Base-by-base conservation (phyloP, 805 yeast species). In the Candida gorgasii region DNA sequence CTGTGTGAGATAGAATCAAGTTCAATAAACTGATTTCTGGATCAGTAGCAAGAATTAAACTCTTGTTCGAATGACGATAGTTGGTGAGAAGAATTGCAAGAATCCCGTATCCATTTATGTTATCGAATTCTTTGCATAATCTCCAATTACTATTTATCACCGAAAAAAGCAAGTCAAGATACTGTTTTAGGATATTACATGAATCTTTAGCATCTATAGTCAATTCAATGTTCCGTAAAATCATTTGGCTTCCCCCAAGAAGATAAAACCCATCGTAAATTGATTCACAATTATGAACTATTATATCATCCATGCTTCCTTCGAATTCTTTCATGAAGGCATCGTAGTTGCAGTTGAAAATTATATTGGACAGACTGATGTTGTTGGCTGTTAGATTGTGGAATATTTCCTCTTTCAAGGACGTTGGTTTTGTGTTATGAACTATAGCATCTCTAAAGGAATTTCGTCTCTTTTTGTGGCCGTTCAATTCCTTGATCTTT, bases 61-160 rank as follows among this genome's bases (percentile, higher is more conserved):
- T 16, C 16, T 42, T 32, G 13, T 39, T 44, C 7, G 29, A 14
- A 4, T 19, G 15, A 47, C 65, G 69, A 52, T 78, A 80, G 19
- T 72, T 63, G 30, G 73, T 75, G 19, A 84, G 52, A 7, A 85
- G 53, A 0, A 82, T 73, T 0, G 77, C 73, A 1, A 85, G 54
- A 2, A 82, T 69, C 18, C 78, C 79, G 51, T 79, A 85, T 1
- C 89, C 89, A 48, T 75, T 76, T 3, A 68, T 64, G 13, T 72
- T 65, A 49, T 82, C 87, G 54, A 84, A 76, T 46, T 82, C 88
- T 36, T 74, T 73, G 20, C 69, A 59, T 40, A 75, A 62, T 30
- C 81, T 65, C 75, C 82, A 72, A 46, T 76, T 72, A 22, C 65
- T 62, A n/a, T 65, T 57, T 8, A 82, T 55, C 0, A 76, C 35